Base-by-base conservation (phyloP, 2,329 filamentous ascomycete species). In the Sarocladium oryzae region DNA sequence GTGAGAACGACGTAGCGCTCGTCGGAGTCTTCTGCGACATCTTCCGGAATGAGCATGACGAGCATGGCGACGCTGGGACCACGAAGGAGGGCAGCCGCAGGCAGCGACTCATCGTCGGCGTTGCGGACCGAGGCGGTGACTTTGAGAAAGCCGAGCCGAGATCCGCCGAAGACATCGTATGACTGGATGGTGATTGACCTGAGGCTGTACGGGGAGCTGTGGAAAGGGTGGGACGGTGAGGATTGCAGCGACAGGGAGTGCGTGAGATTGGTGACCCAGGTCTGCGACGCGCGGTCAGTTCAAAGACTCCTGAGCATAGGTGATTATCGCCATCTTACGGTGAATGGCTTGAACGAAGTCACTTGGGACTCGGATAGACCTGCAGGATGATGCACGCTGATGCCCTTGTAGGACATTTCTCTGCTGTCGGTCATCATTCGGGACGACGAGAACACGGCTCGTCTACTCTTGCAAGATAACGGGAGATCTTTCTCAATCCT, bases 61-160 rank as follows among this genome's bases (percentile, higher is more conserved):
- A 84, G 71, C 74, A 84, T 79, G 21, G 73, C 80, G 38, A 84
- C 80, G 58, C 74, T 77, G n/a, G 78, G 74, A 0, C 81, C 81
- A 33, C 81, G 74, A 2, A 85, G 69, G 53, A 85, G 78, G 0
- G 80, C 69, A 2, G 68, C 67, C 4, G 77, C 79, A 0, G 81
- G 78, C 0, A 85, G 69, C 1, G 57, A 62, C 56, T 80, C 75
- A 51, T 72, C 73, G 0, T 66, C 65, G 1, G 56, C 52, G 57
- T 80, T 83, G 53, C 66, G 63, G 1, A 84, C 67, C 2, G 64
- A 57, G 6, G 79, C 73, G 2, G 63, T 65, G 33, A 83, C 62
- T 55, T 83, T 84, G 20, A 84, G 59, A 60, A 84, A 84, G 40
- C 79, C 79, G 13, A 84, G 61, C 2, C 71, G 68, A 9, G 55